Conservation (phyloP, 768 basidiomycete genomes). For the Candolleomyces eurysporus region DNA sequence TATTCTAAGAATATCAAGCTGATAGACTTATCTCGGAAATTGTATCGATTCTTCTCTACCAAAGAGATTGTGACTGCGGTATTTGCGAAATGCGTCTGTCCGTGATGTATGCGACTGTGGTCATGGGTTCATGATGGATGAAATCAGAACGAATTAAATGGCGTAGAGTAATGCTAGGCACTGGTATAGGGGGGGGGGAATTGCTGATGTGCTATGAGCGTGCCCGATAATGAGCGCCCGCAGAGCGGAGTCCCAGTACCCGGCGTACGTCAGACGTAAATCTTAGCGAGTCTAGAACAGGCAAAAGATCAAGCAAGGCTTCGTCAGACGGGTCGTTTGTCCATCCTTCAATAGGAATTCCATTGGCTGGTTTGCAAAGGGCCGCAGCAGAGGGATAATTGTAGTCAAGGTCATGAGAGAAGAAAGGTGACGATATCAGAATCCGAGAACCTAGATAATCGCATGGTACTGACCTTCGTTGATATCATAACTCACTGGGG, state of each 20-base stretch:
- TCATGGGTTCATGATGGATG: neutral
- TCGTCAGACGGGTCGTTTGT: slow-evolving; percentile 96
- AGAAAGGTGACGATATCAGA: neutral
- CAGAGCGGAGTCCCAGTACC: slow-evolving; percentile 70
- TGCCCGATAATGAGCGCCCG: slow-evolving; percentile 25
- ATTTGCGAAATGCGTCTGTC: too few species aligned
- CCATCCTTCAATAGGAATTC: slow-evolving; percentile 99
- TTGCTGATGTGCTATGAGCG: neutral
- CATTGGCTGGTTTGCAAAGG: slow-evolving; percentile 68
- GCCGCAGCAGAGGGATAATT: neutral
- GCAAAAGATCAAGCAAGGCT: slow-evolving; percentile 91
- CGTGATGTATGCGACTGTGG: too few species aligned
- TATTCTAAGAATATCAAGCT: too few species aligned
- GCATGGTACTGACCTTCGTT: slow-evolving; percentile 75
- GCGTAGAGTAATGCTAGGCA: neutral
- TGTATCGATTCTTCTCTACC: too few species aligned
- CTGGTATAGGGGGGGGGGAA: neutral
- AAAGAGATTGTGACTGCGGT: too few species aligned
- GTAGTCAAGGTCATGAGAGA: neutral
- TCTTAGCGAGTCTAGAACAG: slow-evolving; percentile 91
- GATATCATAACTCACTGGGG: slow-evolving; percentile 86
- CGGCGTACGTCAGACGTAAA: slow-evolving; percentile 95
- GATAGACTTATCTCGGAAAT: too few species aligned
- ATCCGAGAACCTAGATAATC: neutral
- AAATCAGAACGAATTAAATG: slow-evolving; percentile 3